Evolutionary conservation across 306 rosid genomes (phyloP).

Genomic region (Carpinus viminea): DNA sequence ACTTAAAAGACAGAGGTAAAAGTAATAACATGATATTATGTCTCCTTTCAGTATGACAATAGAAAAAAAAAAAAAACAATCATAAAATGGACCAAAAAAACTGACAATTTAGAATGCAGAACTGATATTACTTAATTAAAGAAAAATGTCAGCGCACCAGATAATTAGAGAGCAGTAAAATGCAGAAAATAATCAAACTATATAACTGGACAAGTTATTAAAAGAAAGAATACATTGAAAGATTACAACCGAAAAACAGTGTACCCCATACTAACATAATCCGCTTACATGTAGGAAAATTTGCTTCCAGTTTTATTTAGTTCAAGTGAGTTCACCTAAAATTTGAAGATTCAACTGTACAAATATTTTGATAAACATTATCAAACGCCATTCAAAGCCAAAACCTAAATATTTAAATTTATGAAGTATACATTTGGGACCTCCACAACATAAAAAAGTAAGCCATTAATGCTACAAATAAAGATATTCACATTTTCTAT

Average conservation of each 20-base stretch:
- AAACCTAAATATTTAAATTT: not conserved
- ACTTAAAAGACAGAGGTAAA: not conserved
- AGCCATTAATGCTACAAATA: not conserved
- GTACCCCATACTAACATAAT: not conserved
- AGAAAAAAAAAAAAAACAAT: no score
- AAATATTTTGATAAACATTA: not conserved
- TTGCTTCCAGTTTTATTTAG: not conserved
- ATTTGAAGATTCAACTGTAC: not conserved
- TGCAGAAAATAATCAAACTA: not conserved
- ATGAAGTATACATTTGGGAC: not conserved
- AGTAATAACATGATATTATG: not conserved
- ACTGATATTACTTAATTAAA: not conserved
- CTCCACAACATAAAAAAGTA: not conserved
- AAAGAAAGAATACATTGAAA: not conserved
- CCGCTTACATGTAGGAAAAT: not conserved
- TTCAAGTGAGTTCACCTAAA: not conserved
- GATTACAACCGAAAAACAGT: not conserved
- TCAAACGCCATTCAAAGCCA: not conserved
- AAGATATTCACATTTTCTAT: not conserved
- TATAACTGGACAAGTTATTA: not conserved
- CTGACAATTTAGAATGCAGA: not conserved
- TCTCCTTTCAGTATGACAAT: not conserved
- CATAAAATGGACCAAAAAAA: not conserved
- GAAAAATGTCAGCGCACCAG: not conserved
- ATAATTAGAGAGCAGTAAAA: not conserved